These are phyloP conservation scores for Coniferiporia sulphurascens DNA, from an alignment of 1,284 basidiomycete genomes.

Conservation along the genomic window DNA sequence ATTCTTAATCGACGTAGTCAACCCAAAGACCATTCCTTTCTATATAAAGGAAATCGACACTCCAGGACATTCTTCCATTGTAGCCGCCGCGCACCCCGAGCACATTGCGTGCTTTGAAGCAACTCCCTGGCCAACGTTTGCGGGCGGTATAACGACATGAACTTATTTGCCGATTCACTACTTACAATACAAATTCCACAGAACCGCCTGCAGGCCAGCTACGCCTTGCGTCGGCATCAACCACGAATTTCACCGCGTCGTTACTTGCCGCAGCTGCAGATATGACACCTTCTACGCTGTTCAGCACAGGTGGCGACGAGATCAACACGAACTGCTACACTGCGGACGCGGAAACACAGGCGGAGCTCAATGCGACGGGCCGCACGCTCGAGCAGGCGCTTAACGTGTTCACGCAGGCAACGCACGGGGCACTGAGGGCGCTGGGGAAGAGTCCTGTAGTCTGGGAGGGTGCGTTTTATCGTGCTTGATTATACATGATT, in stretches of 20 bases:
- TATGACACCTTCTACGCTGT: conserved; percentile 55
- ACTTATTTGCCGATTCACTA: conserved; percentile 3
- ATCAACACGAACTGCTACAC: conserved; percentile 68
- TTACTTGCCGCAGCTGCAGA: conserved; percentile 40
- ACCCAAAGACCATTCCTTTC: background rate
- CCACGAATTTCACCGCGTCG: conserved; percentile 39
- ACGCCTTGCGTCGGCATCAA: conserved; percentile 51
- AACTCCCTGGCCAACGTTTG: conserved; percentile 27
- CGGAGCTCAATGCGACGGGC: conserved; percentile 41
- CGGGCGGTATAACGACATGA: conserved; percentile 11
- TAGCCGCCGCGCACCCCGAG: conserved; percentile 38
- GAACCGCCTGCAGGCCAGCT: conserved; percentile 84
- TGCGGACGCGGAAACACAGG: conserved; percentile 54
- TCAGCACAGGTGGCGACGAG: conserved; percentile 84
- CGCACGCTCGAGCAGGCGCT: conserved; percentile 62
- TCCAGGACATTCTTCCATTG: conserved; percentile 44
- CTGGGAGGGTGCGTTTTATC: conserved; percentile 53
- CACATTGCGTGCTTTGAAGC: conserved; percentile 38
- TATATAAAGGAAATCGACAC: conserved; percentile 53
- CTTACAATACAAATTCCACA: conserved; percentile 14
- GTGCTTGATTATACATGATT: conserved; percentile 26
- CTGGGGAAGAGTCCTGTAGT: conserved; percentile 60
- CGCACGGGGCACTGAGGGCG: conserved; percentile 41
- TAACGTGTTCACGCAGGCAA: conserved; percentile 51
- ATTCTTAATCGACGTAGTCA: background rate